Percentiles rank a stretch among this genome's conserved stretches.
phyloP scores from a whole-genome alignment of 2,329 filamentous ascomycete genomes.

The Fusarium protoensiforme region DNA sequence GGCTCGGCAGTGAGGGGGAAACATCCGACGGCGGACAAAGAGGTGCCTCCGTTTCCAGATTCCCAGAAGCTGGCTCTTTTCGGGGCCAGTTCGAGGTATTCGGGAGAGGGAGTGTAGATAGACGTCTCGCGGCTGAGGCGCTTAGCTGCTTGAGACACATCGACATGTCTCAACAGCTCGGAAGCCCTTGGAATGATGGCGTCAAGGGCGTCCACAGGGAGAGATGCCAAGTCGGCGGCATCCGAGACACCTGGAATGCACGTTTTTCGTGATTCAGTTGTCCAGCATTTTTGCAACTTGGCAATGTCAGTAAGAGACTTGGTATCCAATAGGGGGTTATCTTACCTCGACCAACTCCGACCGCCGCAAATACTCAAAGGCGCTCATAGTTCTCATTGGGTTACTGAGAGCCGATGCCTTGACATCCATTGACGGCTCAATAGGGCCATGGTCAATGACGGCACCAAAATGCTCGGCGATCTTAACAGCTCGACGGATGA shows the following conservation, averaged over 20 bases:
- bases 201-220: neutral
- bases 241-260: neutral
- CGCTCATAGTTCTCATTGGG: conserved; percentile 21
- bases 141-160: neutral
- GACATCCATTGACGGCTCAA: neutral
- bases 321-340: neutral
- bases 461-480: conserved; percentile 34
- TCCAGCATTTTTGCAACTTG: conserved; percentile 29
- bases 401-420: conserved; percentile 9
- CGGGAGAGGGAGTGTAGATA: neutral
- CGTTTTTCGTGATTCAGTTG: neutral
- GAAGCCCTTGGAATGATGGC: conserved; percentile 4
- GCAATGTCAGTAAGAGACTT: neutral
- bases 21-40: conserved; percentile 18
- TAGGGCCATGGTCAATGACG: conserved; percentile 31
- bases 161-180: conserved; percentile 8
- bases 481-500: conserved; percentile 28
- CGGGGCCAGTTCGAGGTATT: conserved; percentile 17
- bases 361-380: conserved; percentile 27
- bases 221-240: neutral
- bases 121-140: neutral
- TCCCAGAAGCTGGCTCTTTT: conserved; percentile 20
- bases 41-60: conserved; percentile 8
- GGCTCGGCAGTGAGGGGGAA: conserved; percentile 24
- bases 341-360: conserved; percentile 24